Conservation (phyloP, 2,329 filamentous ascomycete genomes). For the Pseudogymnoascus sp. region DNA sequence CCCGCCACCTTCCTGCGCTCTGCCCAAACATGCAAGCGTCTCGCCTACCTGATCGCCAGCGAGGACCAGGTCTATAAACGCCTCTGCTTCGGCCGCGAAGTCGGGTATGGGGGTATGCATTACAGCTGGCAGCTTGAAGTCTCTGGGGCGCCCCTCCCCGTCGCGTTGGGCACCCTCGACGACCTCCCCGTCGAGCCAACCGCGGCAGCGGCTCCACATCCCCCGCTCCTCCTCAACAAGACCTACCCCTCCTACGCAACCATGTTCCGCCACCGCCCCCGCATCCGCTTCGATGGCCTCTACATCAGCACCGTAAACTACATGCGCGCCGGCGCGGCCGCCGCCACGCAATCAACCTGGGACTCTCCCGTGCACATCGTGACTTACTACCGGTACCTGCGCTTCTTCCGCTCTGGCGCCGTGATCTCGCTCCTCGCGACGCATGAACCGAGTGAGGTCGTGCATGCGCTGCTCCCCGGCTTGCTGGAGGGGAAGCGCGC, state of each 20-base stretch:
- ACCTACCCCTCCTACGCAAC: constrained; percentile 47
- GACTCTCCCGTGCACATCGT: constrained; percentile 82
- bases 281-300: constrained; percentile 87
- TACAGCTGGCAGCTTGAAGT: constrained; percentile 64
- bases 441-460: constrained; percentile 74
- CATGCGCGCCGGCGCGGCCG: constrained; percentile 69
- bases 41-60: constrained; percentile 76
- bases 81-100: constrained; percentile 59
- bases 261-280: constrained; percentile 76
- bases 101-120: constrained; percentile 78
- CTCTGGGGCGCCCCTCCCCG: constrained; percentile 35
- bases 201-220: no score
- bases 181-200: neutral
- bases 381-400: constrained; percentile 94
- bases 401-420: constrained; percentile 86
- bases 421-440: constrained; percentile 75
- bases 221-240: constrained; percentile 24
- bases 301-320: constrained; percentile 98
- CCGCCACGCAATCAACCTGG: constrained; percentile 66
- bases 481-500: constrained; percentile 39
- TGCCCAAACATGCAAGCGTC: constrained; percentile 73
- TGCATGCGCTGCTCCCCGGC: constrained; percentile 71
- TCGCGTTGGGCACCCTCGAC: neutral
- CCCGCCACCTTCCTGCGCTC: constrained; percentile 69
- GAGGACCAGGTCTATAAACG: constrained; percentile 84